Evolutionary conservation across 768 basidiomycete genomes (phyloP).

Genomic region (Naganishia antarctica): DNA sequence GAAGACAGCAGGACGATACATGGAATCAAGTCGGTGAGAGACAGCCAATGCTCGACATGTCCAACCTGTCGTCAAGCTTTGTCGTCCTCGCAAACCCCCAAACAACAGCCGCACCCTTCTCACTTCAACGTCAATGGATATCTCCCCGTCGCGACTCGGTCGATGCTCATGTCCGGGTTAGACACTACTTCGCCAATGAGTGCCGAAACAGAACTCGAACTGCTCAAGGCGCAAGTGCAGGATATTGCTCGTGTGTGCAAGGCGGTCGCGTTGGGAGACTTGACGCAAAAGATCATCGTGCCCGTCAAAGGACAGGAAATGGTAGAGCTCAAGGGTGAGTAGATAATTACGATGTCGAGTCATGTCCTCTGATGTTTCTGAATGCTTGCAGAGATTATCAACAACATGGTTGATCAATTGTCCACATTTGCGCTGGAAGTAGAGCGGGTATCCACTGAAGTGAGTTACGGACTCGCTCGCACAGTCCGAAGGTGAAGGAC

Average conservation of each 20-base stretch:
- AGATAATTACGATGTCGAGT: background rate
- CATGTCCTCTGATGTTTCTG: conserved; percentile 46
- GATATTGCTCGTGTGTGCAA: conserved; percentile 75
- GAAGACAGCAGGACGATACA: background rate
- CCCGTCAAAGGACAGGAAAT: conserved; percentile 72
- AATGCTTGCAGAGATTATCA: conserved; percentile 55
- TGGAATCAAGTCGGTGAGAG: background rate
- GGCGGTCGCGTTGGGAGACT: conserved; percentile 69
- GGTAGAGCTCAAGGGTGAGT: conserved; percentile 62
- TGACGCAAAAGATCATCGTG: conserved; percentile 73
- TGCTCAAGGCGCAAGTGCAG: conserved; percentile 79
- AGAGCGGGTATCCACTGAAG: conserved; percentile 63
- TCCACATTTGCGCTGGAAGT: conserved; percentile 88
- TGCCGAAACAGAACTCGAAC: conserved; percentile 60
- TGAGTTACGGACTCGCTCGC: background rate
- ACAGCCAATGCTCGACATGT: background rate
- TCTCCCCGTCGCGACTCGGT: background rate
- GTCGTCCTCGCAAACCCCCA: background rate
- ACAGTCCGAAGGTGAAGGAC: background rate
- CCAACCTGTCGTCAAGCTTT: conserved; percentile 7
- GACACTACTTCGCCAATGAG: conserved; percentile 34
- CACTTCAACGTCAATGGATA: background rate
- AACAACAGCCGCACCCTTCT: background rate
- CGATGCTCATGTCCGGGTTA: background rate
- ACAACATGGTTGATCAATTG: conserved; percentile 63